Evolutionary conservation across 805 yeast species (phyloP), one percentile per base, ranked within the genome.

Genomic region (Cyberlindnera misumaiensis): DNA sequence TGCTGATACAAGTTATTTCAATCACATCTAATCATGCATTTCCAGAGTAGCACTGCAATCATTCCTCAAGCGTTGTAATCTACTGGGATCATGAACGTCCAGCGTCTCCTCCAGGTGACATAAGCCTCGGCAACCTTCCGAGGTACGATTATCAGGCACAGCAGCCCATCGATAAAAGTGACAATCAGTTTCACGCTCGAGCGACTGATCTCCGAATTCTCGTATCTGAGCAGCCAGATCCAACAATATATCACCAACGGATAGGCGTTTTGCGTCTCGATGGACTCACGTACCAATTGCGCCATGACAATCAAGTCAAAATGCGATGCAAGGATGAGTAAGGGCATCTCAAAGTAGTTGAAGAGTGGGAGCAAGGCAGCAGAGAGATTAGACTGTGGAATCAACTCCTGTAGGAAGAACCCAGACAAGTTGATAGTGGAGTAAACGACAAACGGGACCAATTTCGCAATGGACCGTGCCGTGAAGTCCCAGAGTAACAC

Each of bases 391-490:
- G 50, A 51, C 1, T 46, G 40, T 1, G 70, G 67, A 34, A 56
- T 62, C 7, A 56, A 46, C 28, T 67, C 70, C 25, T 52, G 40
- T 4, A 58, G 52, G 31, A 59, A 47, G 40, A 52, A 64, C 16
- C 59, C 56, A 22, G 60, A 48, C 28, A 65, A 44, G 41, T 68
- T 68, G 38, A 68, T 49, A n/a, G 59, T 47, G 3, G 72, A 66
- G 43, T 66, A 68, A 8, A 60, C 52, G n/a, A 60, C 56, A 46
- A 66, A 67, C 2, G 73, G 71, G 20, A 62, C 40, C 32, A 68
- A 42, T 42, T 68, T 68, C 28, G 61, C 38, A n/a, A 60, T 14
- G 14, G 56, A 58, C 3, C 48, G 41, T 3, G 54, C 48, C 0
- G 72, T 64, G 9, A 53, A 49, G 20, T 59, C 32, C 71, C 71